Evolutionary conservation across 169 alveolate genomes (phyloP).

Genomic region (Condylostoma magnum): DNA sequence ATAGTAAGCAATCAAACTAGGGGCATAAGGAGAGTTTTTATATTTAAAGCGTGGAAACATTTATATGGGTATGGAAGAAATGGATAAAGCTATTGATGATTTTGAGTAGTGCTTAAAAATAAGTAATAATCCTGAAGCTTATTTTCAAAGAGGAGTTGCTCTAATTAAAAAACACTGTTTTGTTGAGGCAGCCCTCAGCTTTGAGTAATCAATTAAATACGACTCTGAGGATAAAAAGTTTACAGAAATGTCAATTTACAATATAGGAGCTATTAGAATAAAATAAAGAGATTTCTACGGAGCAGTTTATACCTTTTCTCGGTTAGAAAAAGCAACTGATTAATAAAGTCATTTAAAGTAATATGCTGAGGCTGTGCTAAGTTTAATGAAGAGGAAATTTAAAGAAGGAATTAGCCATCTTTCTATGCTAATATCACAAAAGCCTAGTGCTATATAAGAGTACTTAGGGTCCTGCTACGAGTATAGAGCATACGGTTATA

Average conservation of each 20-base stretch:
- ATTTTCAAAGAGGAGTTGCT: constrained; percentile 43
- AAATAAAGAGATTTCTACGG: constrained; percentile 54
- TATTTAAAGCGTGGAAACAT: constrained; percentile 1
- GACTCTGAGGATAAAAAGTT: constrained; percentile 33
- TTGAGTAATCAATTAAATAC: constrained; percentile 35
- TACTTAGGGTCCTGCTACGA: constrained; percentile 34
- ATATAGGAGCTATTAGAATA: constrained; percentile 50
- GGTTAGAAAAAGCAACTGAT: constrained; percentile 43
- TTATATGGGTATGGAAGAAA: neutral
- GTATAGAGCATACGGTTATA: constrained; percentile 54
- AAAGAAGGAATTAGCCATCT: constrained; percentile 43
- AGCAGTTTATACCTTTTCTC: constrained; percentile 39
- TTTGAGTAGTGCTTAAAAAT: neutral
- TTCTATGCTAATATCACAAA: constrained; percentile 32
- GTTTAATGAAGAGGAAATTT: constrained; percentile 52
- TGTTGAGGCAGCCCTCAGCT: constrained; percentile 44
- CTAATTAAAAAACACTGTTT: constrained; percentile 28
- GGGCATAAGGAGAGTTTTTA: neutral
- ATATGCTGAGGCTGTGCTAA: constrained; percentile 49
- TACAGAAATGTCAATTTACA: constrained; percentile 42
- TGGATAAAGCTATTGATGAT: constrained; percentile 1
- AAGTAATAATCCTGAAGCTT: constrained; percentile 27
- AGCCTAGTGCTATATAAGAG: constrained; percentile 1
- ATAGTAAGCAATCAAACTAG: neutral
- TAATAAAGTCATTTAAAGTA: constrained; percentile 25